These are phyloP conservation scores for Protomyces gravidus DNA, from an alignment of 1,139 yeast species.

Conservation along the genomic window DNA sequence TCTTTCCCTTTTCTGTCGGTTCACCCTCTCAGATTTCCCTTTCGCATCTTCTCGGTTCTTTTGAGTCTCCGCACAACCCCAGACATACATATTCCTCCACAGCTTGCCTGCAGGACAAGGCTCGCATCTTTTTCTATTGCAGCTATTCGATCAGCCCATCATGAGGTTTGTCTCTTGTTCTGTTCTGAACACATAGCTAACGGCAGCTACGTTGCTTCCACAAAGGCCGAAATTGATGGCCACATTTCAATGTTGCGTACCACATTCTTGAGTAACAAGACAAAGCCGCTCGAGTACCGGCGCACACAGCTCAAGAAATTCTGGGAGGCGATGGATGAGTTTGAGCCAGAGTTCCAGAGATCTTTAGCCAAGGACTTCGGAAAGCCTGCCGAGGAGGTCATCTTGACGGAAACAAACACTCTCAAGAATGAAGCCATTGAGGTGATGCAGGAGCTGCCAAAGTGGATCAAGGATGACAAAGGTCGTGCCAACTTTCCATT, in stretches of 20 bases:
- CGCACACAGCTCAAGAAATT: slow-evolving; percentile 63
- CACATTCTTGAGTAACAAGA: slow-evolving; percentile 49
- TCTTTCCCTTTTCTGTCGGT: no score
- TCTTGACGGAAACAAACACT: slow-evolving; percentile 53
- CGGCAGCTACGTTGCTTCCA: slow-evolving; percentile 2
- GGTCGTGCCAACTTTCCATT: slow-evolving; percentile 23
- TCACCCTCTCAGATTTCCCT: no score
- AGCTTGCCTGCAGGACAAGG: no score
- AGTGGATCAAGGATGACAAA: slow-evolving; percentile 57
- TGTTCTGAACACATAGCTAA: background rate
- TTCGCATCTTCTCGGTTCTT: no score
- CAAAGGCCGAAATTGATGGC: slow-evolving; percentile 16
- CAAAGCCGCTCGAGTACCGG: slow-evolving; percentile 56
- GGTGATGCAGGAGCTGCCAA: slow-evolving; percentile 56
- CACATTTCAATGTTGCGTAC: slow-evolving; percentile 4
- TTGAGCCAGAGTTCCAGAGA: slow-evolving; percentile 51
- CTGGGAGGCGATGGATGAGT: slow-evolving; percentile 61
- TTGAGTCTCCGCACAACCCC: no score
- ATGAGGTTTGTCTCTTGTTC: background rate
- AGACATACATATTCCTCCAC: no score
- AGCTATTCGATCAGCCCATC: no score
- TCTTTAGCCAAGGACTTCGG: slow-evolving; percentile 66
- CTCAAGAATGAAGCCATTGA: slow-evolving; percentile 55
- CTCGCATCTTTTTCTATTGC: no score
- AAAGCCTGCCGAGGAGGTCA: slow-evolving; percentile 60